phyloP scores from a whole-genome alignment of 208 protist species.

The Angomonas ambiguus region DNA sequence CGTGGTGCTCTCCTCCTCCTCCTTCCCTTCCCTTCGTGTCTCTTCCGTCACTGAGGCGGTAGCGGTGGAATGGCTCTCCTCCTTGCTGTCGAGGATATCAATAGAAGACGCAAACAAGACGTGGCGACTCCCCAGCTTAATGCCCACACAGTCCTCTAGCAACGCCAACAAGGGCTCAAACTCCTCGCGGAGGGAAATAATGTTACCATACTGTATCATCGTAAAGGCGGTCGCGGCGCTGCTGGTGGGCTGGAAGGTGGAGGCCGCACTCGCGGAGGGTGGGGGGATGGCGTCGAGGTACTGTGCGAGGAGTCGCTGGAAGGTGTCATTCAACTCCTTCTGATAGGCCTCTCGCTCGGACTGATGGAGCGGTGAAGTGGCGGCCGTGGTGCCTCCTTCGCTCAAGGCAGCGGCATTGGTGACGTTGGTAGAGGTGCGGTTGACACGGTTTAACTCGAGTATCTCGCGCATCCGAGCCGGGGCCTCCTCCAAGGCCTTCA shows the following conservation, averaged over 20 bases:
- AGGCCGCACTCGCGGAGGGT: not conserved
- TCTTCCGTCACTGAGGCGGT: not conserved
- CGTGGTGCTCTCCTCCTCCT: not conserved
- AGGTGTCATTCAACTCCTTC: not conserved
- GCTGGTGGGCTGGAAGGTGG: not conserved
- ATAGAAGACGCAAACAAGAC: conserved; percentile 74
- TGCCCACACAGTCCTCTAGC: conserved; percentile 73
- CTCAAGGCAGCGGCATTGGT: not conserved
- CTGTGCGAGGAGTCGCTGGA: not conserved
- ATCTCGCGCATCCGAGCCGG: conserved; percentile 53
- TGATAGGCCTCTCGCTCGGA: not conserved
- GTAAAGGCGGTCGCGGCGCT: not conserved
- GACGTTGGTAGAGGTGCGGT: not conserved
- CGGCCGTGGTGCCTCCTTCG: too few relatives aligned
- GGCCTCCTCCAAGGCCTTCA: conserved; percentile 51
- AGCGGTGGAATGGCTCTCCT: not conserved
- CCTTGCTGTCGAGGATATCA: conserved; percentile 35
- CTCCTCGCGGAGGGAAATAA: conserved; percentile 68
- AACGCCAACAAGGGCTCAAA: conserved; percentile 76
- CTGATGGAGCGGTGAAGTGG: not conserved
- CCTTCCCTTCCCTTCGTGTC: not conserved
- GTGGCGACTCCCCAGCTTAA: conserved; percentile 81
- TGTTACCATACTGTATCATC: conserved; percentile 69
- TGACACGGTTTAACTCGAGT: not conserved
- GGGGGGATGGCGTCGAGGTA: not conserved